Base-by-base conservation (phyloP, 139 green algal genomes). In the Auxenochlorella pyrenoidosa region DNA sequence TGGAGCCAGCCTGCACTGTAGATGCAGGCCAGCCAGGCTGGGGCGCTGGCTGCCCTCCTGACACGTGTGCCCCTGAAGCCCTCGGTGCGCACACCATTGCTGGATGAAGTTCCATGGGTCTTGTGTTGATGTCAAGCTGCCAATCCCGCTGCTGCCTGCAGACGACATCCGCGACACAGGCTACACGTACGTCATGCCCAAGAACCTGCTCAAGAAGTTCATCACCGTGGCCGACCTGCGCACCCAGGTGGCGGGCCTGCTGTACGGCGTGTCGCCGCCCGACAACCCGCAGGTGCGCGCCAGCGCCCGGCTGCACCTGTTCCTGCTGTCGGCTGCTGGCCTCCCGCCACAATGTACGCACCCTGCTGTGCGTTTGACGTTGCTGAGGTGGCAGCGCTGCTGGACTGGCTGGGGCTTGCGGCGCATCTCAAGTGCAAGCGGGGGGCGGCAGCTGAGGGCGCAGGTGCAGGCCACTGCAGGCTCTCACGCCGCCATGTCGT, bases 131-230 rank as follows among this genome's bases (percentile, higher is more conserved):
- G n/a, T n/a, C n/a, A n/a, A n/a, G n/a, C n/a, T n/a, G n/a, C n/a
- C n/a, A n/a, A n/a, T n/a, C n/a, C n/a, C n/a, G n/a, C n/a, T 65
- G 13, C 36, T 24, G n/a, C 28, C 21, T 43, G 58, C 72, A 85
- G 97, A 99, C 47, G 97, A 99, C 93, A 96, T 99, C 87, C 92
- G 93, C 19, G 97, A 99, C 91, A 95, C 80, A 2, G 96, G 97
- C 59, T 99, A 96, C 95, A 99, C 97, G 10, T 99, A 99, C 87
- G 96, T 99, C 70, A 91, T 99, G 94, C 98, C 98, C 77, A 99
- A 99, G 94, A 99, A 99, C 93, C 83, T 99, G 75, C 95, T 99
- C 44, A 98, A 99, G 93, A 98, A 98, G 93, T 99, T 99, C 94
- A 98, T 99, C 89, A 98, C 94, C 91, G 96, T 99, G 71, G 96